Percentiles rank a stretch among this genome's conserved stretches.
Conservation (phyloP, 352 stramenopile species). For the Globisporangium canariense region DNA sequence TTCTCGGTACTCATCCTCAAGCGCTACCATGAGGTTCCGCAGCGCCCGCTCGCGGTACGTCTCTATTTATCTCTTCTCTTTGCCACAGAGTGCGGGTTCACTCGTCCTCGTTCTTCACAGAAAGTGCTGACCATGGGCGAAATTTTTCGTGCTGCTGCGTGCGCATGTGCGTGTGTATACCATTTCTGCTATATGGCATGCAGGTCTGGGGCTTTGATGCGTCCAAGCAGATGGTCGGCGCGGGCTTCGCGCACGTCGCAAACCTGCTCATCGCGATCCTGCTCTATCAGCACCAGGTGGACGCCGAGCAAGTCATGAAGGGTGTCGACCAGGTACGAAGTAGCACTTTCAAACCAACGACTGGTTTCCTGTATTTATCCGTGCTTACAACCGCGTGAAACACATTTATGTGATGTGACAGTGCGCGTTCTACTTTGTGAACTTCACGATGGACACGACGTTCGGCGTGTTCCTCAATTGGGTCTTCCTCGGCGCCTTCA, state of each 20-base stretch:
- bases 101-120: background rate
- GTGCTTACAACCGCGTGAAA: too few relatives aligned
- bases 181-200: background rate
- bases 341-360: background rate
- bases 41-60: constrained; percentile 65
- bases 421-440: constrained; percentile 89
- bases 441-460: constrained; percentile 86
- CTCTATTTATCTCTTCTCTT: background rate
- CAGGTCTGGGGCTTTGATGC: constrained; percentile 84
- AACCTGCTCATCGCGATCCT: constrained; percentile 88
- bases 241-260: constrained; percentile 77
- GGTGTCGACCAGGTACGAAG: constrained; percentile 51
- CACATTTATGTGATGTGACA: constrained; percentile 14
- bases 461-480: constrained; percentile 85
- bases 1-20: constrained; percentile 83
- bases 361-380: constrained; percentile 1
- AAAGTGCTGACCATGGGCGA: background rate
- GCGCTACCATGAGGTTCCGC: constrained; percentile 64
- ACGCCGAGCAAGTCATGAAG: constrained; percentile 18
- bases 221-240: constrained; percentile 84
- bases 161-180: constrained; percentile 2
- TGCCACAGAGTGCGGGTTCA: background rate
- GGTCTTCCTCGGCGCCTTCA: constrained; percentile 58
- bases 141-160: background rate
- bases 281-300: constrained; percentile 49